Evolutionary conservation across 225 moss, liverwort and hornwort species (phyloP).

Genomic region (Neckera pumila): DNA sequence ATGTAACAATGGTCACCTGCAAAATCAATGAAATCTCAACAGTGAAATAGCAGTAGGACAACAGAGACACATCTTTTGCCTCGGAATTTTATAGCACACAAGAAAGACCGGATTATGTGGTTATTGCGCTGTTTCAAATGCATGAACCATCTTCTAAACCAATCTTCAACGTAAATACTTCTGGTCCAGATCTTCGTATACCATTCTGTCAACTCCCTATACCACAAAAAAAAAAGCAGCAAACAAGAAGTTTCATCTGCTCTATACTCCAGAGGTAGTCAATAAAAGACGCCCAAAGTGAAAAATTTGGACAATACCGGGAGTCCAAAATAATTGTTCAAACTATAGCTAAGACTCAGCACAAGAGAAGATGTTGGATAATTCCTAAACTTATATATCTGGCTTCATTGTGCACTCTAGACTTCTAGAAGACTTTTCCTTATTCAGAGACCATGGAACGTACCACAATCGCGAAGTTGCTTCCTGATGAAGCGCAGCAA

Average conservation of each 20-base stretch:
- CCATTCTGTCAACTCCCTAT: neutral
- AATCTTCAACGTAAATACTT: neutral
- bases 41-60: neutral
- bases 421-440: neutral
- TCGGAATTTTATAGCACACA: neutral
- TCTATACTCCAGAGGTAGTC: neutral
- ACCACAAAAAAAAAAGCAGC: neutral
- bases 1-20: neutral
- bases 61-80: neutral
- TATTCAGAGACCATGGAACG: neutral
- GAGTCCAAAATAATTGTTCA: neutral
- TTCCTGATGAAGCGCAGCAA: slow-evolving; percentile 22
- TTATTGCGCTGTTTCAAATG: neutral
- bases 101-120: neutral
- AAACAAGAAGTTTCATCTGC: neutral
- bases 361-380: neutral
- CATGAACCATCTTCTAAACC: neutral
- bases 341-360: neutral
- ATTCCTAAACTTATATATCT: neutral
- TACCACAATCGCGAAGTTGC: slow-evolving; percentile 27
- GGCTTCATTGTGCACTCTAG: neutral
- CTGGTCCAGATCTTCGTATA: neutral
- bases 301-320: neutral
- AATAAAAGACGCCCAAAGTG: neutral
- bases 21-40: neutral